Evolutionary conservation across 2,329 filamentous ascomycete species (phyloP), one percentile per base, ranked within the genome.

Genomic region (Penicillium sp.): DNA sequence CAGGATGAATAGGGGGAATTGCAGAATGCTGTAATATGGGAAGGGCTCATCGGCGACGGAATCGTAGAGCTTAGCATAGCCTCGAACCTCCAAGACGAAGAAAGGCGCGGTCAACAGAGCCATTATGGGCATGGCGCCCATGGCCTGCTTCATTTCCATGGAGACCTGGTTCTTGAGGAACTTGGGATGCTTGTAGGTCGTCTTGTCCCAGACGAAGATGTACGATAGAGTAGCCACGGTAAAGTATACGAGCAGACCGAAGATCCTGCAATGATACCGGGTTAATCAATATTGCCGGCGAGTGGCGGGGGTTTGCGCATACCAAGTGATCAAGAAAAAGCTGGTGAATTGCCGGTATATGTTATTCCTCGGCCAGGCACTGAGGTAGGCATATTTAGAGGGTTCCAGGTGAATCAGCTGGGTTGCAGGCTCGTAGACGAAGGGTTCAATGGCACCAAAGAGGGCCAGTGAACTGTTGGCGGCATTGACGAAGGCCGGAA

Each of bases 111-210:
- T 96, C 67, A 90, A 77, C 47, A 91, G 55, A 41, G 89, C 79
- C 85, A 96, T 95, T 65, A 82, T 67, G 16, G 90, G 90, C 74
- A 96, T 84, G 29, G 89, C 77, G 38, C 71, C 69, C 71, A 84
- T 81, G 52, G 90, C 83, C 72, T 95, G 89, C 54, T 76, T 75
- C 62, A 97, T 95, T 69, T 97, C 91, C 60, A 89, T 79, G 49
- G 77, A 75, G 54, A 96, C 85, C 69, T 96, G 91, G 71, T 95
- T 91, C 74, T 93, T 94, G 64, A 96, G 84, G 70, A 91, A 97
- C 65, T 93, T 93, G 39, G 91, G 91, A 68, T 97, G 91, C 42
- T 88, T 76, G 71, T 91, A 82, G 36, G 87, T 93, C 34, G 82
- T 79, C 71, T 96, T 93, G 72, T 96, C 90, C 74, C 95, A 96